Conservation (phyloP, 1,284 basidiomycete species). For the Ceratobasidium sp. region DNA sequence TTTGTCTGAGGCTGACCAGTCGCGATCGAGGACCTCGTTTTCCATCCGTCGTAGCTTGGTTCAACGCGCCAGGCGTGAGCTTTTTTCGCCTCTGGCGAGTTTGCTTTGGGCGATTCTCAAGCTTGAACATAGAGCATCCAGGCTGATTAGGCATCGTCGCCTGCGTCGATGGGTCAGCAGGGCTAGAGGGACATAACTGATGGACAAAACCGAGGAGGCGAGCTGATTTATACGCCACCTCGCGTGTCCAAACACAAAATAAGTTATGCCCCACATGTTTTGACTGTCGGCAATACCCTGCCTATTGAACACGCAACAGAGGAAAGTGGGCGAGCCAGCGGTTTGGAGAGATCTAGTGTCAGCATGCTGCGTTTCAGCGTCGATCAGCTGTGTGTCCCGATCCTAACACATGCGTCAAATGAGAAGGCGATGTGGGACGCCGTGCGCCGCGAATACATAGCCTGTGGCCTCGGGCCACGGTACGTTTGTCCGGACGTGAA, state of each 20-base stretch:
- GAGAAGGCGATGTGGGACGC: constrained; percentile 10
- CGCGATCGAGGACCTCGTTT: neutral
- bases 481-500: constrained; percentile 16
- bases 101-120: constrained; percentile 13
- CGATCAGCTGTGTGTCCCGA: constrained; percentile 31
- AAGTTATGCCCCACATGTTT: neutral
- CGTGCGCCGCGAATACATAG: neutral
- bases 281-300: constrained; percentile 7
- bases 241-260: constrained; percentile 33
- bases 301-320: constrained; percentile 9
- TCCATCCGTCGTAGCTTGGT: neutral
- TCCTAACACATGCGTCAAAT: constrained; percentile 28
- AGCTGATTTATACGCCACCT: constrained; percentile 19
- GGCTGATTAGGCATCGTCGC: constrained; percentile 34
- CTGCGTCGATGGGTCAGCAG: constrained; percentile 29
- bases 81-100: constrained; percentile 29
- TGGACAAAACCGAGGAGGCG: neutral
- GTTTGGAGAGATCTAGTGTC: constrained; percentile 16
- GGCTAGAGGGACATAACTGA: constrained; percentile 24
- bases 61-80: constrained; percentile 32
- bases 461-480: neutral
- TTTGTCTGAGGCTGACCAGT: neutral
- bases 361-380: constrained; percentile 26
- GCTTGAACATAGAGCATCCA: neutral
- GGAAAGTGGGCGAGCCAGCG: constrained; percentile 8